These are phyloP conservation scores for Venturia nashicola DNA, from an alignment of 2,329 filamentous ascomycete genomes.

Conservation along the genomic window DNA sequence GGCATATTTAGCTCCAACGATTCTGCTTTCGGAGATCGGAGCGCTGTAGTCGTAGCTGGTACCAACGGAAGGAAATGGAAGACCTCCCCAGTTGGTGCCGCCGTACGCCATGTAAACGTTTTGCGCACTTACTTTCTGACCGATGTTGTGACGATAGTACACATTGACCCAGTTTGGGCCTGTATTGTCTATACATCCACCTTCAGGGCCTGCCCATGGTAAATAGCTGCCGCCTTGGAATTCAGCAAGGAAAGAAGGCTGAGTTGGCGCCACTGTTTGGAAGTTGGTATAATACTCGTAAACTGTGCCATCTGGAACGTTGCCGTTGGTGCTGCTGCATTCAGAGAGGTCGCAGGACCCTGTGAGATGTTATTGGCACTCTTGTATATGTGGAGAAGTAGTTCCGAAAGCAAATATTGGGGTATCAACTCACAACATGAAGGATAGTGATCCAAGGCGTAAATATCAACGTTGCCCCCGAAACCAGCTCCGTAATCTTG, in stretches of 20 bases:
- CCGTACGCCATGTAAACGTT: conserved; percentile 48
- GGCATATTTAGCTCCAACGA: conserved; percentile 64
- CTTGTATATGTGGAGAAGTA: not conserved
- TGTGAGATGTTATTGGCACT: conserved; percentile 34
- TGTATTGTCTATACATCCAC: conserved; percentile 41
- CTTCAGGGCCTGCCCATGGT: conserved; percentile 48
- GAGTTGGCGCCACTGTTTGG: conserved; percentile 27
- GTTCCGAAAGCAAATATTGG: not conserved
- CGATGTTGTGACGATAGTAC: conserved; percentile 51
- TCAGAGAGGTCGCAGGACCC: conserved; percentile 48
- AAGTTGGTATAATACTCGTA: conserved; percentile 37
- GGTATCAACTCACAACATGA: conserved; percentile 12
- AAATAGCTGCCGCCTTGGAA: conserved; percentile 47
- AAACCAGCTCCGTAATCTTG: conserved; percentile 23
- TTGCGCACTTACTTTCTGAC: conserved; percentile 45
- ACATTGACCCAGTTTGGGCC: conserved; percentile 49
- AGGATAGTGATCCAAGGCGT: conserved; percentile 40
- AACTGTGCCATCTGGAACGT: conserved; percentile 13
- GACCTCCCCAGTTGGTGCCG: conserved; percentile 76
- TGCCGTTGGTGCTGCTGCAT: conserved; percentile 37
- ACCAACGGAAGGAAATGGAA: conserved; percentile 51
- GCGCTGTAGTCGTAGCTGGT: conserved; percentile 49
- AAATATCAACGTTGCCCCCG: conserved; percentile 44
- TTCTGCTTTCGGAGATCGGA: conserved; percentile 55
- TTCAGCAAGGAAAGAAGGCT: conserved; percentile 45